phyloP scores from a whole-genome alignment of 768 basidiomycete genomes.

The Russula vinacea region DNA sequence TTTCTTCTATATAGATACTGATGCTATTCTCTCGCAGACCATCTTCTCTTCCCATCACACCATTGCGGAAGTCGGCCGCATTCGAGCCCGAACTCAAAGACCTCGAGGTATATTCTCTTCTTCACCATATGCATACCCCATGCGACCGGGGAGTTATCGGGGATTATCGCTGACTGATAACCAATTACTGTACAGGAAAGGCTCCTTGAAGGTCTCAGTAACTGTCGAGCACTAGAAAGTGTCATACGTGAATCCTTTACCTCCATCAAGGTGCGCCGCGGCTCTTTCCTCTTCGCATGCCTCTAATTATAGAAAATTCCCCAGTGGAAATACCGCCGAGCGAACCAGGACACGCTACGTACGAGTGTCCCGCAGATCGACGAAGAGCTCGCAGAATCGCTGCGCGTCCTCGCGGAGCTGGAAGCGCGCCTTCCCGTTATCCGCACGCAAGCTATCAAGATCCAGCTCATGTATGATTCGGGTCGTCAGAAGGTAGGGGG shows the following conservation, averaged over 20 bases:
- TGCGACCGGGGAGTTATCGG: neutral
- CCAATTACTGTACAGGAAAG: constrained; percentile 44
- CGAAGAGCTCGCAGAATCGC: constrained; percentile 57
- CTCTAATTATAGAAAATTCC: neutral
- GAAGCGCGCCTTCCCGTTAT: constrained; percentile 58
- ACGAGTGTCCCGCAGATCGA: constrained; percentile 62
- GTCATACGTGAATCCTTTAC: constrained; percentile 62
- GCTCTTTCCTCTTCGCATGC: neutral
- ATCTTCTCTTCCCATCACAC: neutral
- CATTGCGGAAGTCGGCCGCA: constrained; percentile 11
- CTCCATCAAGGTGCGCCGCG: constrained; percentile 52
- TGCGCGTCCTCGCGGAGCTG: constrained; percentile 55
- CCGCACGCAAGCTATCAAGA: constrained; percentile 57
- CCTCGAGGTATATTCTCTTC: constrained; percentile 28
- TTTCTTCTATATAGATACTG: neutral
- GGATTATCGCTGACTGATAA: neutral
- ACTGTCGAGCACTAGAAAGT: constrained; percentile 70
- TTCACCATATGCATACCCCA: neutral
- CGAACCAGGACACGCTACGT: constrained; percentile 51
- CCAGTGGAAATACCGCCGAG: constrained; percentile 57
- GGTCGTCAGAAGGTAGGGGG: constrained; percentile 58
- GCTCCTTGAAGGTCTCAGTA: constrained; percentile 67
- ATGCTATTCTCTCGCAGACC: neutral
- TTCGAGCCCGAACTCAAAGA: constrained; percentile 29
- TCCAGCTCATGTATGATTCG: constrained; percentile 65